Conservation (phyloP, 1,284 basidiomycete genomes). For the Exobasidium rhododendri region DNA sequence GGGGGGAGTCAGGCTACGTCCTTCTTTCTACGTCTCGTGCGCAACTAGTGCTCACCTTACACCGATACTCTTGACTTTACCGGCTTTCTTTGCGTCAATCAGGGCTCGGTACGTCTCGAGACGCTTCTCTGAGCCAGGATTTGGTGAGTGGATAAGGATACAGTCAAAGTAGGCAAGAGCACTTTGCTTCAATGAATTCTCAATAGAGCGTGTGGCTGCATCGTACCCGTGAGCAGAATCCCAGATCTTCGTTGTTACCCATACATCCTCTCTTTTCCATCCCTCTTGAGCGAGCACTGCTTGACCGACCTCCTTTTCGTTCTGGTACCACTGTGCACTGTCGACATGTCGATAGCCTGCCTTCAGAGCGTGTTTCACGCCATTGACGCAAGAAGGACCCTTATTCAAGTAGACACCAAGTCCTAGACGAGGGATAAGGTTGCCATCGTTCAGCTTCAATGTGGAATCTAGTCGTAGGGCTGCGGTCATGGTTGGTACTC, state of each 20-base stretch:
- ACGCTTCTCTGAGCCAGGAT: slow-evolving; percentile 34
- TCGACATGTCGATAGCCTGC: slow-evolving; percentile 13
- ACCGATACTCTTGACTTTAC: slow-evolving; percentile 28
- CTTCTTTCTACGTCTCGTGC: neutral
- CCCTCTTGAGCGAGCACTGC: slow-evolving; percentile 61
- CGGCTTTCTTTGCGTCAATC: slow-evolving; percentile 28
- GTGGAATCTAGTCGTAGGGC: slow-evolving; percentile 13
- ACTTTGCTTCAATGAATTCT: slow-evolving; percentile 17
- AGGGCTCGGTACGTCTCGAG: slow-evolving; percentile 41
- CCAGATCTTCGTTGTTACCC: slow-evolving; percentile 59
- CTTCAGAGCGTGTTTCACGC: neutral
- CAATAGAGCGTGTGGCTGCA: slow-evolving; percentile 22
- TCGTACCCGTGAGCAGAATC: slow-evolving; percentile 25
- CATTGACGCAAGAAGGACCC: slow-evolving; percentile 4
- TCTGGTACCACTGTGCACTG: slow-evolving; percentile 67
- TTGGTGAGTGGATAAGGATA: slow-evolving; percentile 47
- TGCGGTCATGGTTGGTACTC: slow-evolving; percentile 2
- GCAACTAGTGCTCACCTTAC: too few species aligned
- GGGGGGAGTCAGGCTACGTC: neutral
- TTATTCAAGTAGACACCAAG: slow-evolving; percentile 15
- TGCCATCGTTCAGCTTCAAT: slow-evolving; percentile 13
- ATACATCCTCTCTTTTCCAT: slow-evolving; percentile 61
- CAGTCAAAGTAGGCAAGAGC: slow-evolving; percentile 40
- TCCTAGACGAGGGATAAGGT: slow-evolving; percentile 15
- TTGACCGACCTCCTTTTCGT: slow-evolving; percentile 65